Evolutionary conservation across 148 eudicot genomes (phyloP).

Genomic region (Diospyros kaki): DNA sequence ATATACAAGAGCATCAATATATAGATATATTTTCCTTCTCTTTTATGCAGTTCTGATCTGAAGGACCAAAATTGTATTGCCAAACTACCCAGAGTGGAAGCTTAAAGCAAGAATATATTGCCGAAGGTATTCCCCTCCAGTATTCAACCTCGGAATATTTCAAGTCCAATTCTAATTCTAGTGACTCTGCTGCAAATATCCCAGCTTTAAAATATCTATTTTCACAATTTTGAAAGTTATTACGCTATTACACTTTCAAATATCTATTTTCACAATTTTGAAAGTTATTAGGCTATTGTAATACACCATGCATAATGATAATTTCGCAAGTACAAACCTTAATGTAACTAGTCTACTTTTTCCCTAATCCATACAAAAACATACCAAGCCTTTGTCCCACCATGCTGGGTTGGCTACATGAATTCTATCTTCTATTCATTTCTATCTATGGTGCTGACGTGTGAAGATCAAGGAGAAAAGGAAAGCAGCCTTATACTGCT

Average conservation of each 20-base stretch:
- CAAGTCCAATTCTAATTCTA: slow-evolving; percentile 1
- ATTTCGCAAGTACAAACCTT: too few relatives aligned
- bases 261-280: background rate
- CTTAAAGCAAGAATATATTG: background rate
- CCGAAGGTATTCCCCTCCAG: background rate
- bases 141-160: background rate
- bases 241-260: background rate
- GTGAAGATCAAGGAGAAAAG: too few relatives aligned
- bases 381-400: too few relatives aligned
- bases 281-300: background rate
- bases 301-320: background rate
- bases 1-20: background rate
- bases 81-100: background rate
- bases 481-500: too few relatives aligned
- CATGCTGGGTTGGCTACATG: too few relatives aligned
- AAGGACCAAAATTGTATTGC: background rate
- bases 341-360: too few relatives aligned
- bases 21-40: background rate
- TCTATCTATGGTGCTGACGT: too few relatives aligned
- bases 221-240: background rate
- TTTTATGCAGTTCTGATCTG: background rate
- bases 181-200: background rate
- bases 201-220: background rate
- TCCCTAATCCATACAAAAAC: too few relatives aligned
- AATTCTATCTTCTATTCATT: too few relatives aligned